A percentile compares a stretch with the other conserved stretches of the same genome.
These are phyloP conservation scores for Chenopodium album DNA, from an alignment of 148 eudicot species.

Conservation along the genomic window DNA sequence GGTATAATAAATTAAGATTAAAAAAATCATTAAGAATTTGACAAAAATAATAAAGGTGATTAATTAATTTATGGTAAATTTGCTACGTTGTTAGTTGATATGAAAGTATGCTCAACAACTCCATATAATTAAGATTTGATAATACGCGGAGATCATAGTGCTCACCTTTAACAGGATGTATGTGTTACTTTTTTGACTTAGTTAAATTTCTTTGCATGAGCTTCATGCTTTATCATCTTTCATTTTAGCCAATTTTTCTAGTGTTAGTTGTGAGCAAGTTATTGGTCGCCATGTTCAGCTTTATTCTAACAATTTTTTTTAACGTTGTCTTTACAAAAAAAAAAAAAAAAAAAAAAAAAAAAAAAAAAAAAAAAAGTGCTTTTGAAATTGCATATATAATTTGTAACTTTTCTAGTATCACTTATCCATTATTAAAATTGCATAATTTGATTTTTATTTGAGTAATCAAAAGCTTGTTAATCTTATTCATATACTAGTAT, in stretches of 20 bases:
- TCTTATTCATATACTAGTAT: no score
- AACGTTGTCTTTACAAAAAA: no score
- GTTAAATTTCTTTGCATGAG: not conserved
- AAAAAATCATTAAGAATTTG: not conserved
- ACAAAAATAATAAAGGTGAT: not conserved
- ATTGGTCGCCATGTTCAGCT: not conserved
- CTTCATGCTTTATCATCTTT: not conserved
- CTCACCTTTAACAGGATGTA: not conserved
- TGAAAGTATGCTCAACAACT: conserved; percentile 10
- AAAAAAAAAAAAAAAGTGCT: no score
- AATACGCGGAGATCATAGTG: conserved; percentile 1
- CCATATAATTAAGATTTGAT: not conserved
- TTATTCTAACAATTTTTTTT: not conserved
- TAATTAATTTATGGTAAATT: not conserved
- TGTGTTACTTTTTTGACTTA: conserved; percentile 17
- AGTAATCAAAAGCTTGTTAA: no score
- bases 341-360: no score
- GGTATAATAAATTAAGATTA: not conserved
- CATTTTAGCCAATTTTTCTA: not conserved
- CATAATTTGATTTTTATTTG: no score
- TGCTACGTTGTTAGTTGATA: not conserved
- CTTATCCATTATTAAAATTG: no score
- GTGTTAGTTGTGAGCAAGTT: not conserved
- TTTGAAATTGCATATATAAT: no score
- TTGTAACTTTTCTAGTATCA: no score